Conservation (phyloP, 2,329 filamentous ascomycete genomes). For the Colletotrichum salicis region DNA sequence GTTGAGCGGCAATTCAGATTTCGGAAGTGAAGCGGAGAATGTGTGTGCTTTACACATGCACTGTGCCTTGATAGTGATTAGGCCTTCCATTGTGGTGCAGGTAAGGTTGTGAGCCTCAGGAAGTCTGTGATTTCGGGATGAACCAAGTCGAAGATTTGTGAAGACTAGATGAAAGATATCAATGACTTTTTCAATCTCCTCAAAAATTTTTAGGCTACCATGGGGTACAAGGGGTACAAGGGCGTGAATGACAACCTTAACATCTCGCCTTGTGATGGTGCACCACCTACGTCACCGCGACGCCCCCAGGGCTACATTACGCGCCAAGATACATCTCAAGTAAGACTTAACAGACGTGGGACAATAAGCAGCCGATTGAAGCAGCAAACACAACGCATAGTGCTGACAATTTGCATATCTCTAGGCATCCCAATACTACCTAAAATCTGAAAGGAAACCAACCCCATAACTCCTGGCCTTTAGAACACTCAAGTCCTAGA, state of each 20-base stretch:
- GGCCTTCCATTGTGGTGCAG: neutral
- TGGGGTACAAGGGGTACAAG: neutral
- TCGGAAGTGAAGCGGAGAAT: constrained; percentile 48
- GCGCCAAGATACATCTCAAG: neutral
- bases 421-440: neutral
- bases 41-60: constrained; percentile 58
- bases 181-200: neutral
- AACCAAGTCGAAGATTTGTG: too few species aligned
- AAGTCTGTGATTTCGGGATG: neutral
- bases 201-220: neutral
- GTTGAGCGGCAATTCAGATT: constrained; percentile 52
- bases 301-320: neutral
- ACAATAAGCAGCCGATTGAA: neutral
- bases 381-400: neutral
- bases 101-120: neutral
- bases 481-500: neutral
- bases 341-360: neutral
- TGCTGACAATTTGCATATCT: neutral
- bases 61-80: constrained; percentile 37
- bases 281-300: neutral
- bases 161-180: neutral
- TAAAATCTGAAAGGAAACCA: neutral
- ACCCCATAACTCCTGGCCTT: neutral
- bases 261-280: neutral
- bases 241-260: neutral